These are phyloP conservation scores for Austroboletus eburneus DNA, from an alignment of 768 basidiomycete species.

Conservation along the genomic window DNA sequence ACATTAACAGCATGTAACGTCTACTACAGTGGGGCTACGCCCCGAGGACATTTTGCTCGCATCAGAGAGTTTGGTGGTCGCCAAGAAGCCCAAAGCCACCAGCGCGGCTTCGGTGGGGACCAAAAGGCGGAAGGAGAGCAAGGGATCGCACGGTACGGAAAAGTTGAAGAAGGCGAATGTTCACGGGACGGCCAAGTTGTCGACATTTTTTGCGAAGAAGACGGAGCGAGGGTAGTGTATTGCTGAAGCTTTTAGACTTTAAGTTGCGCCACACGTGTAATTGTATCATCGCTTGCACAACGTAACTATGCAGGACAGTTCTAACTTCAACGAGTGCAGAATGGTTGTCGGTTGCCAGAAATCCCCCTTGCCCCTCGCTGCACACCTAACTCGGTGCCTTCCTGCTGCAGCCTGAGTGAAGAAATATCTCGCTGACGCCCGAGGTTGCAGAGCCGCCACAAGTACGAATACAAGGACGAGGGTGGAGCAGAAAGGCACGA, in stretches of 20 bases:
- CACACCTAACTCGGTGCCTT: constrained; percentile 5
- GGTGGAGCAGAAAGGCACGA: constrained; percentile 24
- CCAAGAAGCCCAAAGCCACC: constrained; percentile 28
- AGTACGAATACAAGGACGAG: constrained; percentile 21
- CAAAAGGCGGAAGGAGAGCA: constrained; percentile 60
- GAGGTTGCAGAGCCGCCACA: constrained; percentile 14
- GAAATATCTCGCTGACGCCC: constrained; percentile 31
- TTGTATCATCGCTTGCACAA: no score
- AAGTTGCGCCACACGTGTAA: no score
- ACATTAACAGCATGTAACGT: no score
- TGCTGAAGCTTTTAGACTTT: no score
- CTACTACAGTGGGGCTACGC: no score
- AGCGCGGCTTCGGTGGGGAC: constrained; percentile 31
- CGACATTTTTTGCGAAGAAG: constrained; percentile 72
- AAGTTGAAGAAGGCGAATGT: constrained; percentile 81
- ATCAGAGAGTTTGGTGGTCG: constrained; percentile 27
- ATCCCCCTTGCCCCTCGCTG: constrained; percentile 9
- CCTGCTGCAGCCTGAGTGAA: no score
- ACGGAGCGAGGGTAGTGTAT: no score
- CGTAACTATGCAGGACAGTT: no score
- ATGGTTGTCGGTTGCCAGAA: constrained; percentile 3
- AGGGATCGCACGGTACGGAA: constrained; percentile 69
- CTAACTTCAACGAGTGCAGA: constrained; percentile 29
- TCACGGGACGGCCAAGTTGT: constrained; percentile 82
- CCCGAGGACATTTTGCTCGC: no score